phyloP scores from a whole-genome alignment of 768 basidiomycete species.

The Exidia glandulosa region DNA sequence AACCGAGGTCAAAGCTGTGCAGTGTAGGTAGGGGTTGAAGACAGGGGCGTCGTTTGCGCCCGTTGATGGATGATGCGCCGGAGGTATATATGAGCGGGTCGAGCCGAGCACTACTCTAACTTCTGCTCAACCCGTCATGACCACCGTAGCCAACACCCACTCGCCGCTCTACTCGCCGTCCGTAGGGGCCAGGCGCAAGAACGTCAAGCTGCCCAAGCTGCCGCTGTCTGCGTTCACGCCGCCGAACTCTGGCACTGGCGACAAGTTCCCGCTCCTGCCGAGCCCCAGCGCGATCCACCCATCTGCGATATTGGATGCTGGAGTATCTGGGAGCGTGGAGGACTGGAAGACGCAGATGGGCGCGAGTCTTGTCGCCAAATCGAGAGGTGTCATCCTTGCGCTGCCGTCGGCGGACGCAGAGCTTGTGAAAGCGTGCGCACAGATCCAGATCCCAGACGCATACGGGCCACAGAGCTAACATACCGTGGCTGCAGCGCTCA shows the following conservation, averaged over 20 bases:
- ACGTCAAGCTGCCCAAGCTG: conserved; percentile 57
- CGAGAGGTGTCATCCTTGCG: conserved; percentile 47
- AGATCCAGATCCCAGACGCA: not conserved
- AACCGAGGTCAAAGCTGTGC: too few species aligned
- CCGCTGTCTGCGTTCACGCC: conserved; percentile 64
- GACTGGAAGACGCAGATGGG: conserved; percentile 46
- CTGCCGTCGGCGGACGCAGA: conserved; percentile 22
- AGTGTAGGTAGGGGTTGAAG: too few species aligned
- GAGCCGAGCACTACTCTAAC: not conserved
- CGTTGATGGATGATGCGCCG: too few species aligned
- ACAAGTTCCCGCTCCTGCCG: conserved; percentile 55
- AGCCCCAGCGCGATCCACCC: conserved; percentile 62
- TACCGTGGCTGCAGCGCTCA: conserved; percentile 4
- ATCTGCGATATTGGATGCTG: conserved; percentile 51
- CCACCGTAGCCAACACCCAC: not conserved
- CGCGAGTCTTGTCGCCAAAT: conserved; percentile 31
- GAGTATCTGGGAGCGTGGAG: conserved; percentile 38
- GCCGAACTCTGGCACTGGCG: conserved; percentile 54
- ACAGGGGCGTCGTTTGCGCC: too few species aligned
- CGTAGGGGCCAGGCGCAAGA: conserved; percentile 44
- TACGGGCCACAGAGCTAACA: not conserved
- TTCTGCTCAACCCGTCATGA: not conserved
- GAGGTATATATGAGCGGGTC: not conserved
- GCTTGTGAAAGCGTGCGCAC: not conserved
- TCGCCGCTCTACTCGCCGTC: conserved; percentile 24